Evolutionary conservation across 1,139 yeast species (phyloP).

Genomic region (Nematodospora anomalae): DNA sequence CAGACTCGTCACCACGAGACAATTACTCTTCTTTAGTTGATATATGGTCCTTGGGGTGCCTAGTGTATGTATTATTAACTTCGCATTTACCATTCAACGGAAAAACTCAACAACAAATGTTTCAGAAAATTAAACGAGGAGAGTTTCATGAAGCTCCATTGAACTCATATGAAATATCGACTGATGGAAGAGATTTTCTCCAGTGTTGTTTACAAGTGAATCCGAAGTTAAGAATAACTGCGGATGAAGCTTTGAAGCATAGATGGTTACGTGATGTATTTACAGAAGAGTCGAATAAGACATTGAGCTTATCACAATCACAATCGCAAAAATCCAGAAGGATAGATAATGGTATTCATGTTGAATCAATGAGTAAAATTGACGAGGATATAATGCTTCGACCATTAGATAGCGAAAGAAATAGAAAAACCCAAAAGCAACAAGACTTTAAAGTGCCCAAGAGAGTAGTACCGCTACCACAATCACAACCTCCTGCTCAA

Average conservation of each 20-base stretch:
- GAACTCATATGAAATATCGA: slow-evolving; percentile 62
- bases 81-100: slow-evolving; percentile 95
- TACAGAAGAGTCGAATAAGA: slow-evolving; percentile 34
- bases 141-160: slow-evolving; percentile 80
- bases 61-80: slow-evolving; percentile 84
- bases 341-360: slow-evolving; percentile 48
- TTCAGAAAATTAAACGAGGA: slow-evolving; percentile 72
- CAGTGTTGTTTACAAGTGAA: slow-evolving; percentile 69
- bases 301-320: slow-evolving; percentile 66
- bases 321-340: slow-evolving; percentile 64
- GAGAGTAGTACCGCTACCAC: slow-evolving; percentile 44
- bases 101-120: slow-evolving; percentile 81
- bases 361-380: slow-evolving; percentile 42
- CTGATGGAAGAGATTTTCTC: slow-evolving; percentile 68
- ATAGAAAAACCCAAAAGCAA: slow-evolving; percentile 22
- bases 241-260: slow-evolving; percentile 69
- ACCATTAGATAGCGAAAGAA: slow-evolving; percentile 36
- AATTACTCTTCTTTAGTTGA: slow-evolving; percentile 85
- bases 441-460: slow-evolving; percentile 46
- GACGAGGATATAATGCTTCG: slow-evolving; percentile 48
- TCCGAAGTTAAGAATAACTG: slow-evolving; percentile 68
- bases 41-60: slow-evolving; percentile 89
- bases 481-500: slow-evolving; percentile 30
- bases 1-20: slow-evolving; percentile 15
- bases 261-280: slow-evolving; percentile 54